phyloP scores from a whole-genome alignment of 2,329 filamentous ascomycete genomes.

The Rhynchosporium graminicola region DNA sequence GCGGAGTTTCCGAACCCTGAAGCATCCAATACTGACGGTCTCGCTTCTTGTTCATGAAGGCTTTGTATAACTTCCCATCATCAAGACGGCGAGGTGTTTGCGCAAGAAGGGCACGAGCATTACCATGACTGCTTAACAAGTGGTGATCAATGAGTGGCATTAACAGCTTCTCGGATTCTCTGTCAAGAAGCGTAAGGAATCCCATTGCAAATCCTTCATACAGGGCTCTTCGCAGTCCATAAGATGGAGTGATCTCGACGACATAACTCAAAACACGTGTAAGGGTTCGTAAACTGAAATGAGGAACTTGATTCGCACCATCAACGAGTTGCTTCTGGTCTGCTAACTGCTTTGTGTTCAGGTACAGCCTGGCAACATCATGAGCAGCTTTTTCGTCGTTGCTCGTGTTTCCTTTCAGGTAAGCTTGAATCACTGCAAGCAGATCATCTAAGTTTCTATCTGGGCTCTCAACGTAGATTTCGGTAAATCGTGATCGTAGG shows the following conservation, averaged over 20 bases:
- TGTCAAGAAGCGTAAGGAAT: constrained; percentile 85
- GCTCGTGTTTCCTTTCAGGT: constrained; percentile 71
- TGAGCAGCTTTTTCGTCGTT: constrained; percentile 73
- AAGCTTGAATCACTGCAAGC: constrained; percentile 83
- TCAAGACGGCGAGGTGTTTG: constrained; percentile 76
- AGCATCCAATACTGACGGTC: constrained; percentile 87
- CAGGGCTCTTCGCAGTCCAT: constrained; percentile 80
- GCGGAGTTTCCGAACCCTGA: constrained; percentile 65
- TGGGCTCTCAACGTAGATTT: constrained; percentile 90
- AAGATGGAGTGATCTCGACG: constrained; percentile 77
- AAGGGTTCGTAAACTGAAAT: constrained; percentile 93
- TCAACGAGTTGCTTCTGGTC: constrained; percentile 86
- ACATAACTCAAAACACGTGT: constrained; percentile 90
- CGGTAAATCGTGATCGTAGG: constrained; percentile 88
- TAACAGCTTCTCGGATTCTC: constrained; percentile 76
- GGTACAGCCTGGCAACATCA: constrained; percentile 83
- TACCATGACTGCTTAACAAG: constrained; percentile 70
- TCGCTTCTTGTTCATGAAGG: constrained; percentile 66
- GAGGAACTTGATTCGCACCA: constrained; percentile 91
- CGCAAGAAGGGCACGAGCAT: constrained; percentile 71
- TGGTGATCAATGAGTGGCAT: constrained; percentile 78
- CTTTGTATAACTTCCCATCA: constrained; percentile 77
- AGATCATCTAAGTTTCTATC: constrained; percentile 86
- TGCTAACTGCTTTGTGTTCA: constrained; percentile 80
- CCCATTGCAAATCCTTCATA: constrained; percentile 99